phyloP scores from a whole-genome alignment of 192 early-diverging fungal species.

The Mortierella hygrophila region DNA sequence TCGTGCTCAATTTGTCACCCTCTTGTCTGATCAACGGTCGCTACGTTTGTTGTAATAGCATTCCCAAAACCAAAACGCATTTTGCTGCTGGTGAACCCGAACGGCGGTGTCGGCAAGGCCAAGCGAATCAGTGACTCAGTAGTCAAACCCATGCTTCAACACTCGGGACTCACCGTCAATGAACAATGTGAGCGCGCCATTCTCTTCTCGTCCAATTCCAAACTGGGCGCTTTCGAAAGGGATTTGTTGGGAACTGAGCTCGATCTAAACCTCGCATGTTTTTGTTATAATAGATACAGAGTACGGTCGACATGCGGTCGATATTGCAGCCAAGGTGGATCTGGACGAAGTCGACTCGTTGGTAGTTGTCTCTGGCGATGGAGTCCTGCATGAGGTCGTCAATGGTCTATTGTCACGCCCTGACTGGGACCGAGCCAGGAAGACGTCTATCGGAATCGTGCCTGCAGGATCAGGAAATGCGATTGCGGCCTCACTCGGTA shows the following conservation, averaged over 20 bases:
- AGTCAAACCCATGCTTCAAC: constrained; percentile 40
- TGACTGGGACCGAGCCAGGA: constrained; percentile 23
- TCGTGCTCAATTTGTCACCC: not conserved
- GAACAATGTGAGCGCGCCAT: constrained; percentile 27
- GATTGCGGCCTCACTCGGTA: constrained; percentile 53
- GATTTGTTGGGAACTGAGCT: not conserved
- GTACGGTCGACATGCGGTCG: constrained; percentile 38
- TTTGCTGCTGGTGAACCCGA: constrained; percentile 37
- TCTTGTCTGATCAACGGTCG: not conserved
- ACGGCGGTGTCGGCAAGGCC: constrained; percentile 36
- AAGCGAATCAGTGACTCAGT: constrained; percentile 33
- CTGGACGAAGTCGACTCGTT: constrained; percentile 27
- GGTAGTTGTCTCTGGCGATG: constrained; percentile 58
- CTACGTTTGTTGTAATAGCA: constrained; percentile 2
- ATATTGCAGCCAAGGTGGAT: constrained; percentile 43
- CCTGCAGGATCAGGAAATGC: constrained; percentile 66
- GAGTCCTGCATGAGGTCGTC: constrained; percentile 63
- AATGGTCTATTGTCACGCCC: constrained; percentile 59
- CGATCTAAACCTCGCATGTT: not conserved
- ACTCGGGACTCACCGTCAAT: constrained; percentile 32
- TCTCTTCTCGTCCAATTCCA: not conserved
- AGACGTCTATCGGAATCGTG: constrained; percentile 50
- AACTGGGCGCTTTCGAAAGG: not conserved
- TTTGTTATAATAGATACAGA: constrained; percentile 40
- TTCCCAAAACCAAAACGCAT: constrained; percentile 31